Base-by-base conservation (phyloP, 2,329 filamentous ascomycete genomes). In the Akanthomyces uredinophilus region DNA sequence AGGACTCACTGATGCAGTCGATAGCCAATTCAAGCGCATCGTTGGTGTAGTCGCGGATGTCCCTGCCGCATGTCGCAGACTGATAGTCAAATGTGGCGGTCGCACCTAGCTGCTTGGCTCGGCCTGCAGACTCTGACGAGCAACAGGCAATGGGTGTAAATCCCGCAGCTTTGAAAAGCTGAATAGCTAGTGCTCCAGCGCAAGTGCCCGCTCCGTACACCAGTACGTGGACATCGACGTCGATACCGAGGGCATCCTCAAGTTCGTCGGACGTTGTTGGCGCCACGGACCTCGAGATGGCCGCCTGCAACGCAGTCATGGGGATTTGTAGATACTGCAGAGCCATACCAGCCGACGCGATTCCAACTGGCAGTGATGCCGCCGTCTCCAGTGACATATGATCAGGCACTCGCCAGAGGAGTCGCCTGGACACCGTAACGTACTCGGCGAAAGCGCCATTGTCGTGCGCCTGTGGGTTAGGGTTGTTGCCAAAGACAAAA, bases 191-290 rank as follows among this genome's bases (percentile, higher is more conserved):
- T 0, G 66, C 69, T 1, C 71, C 72, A 0, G 69, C 68, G 0
- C 71, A 69, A 1, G 71, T 72, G 0, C 65, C 68, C 3, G 65
- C 72, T 6, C 71, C 72, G 27, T 72, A 72, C 2, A 73, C 68
- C 3, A 73, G 54, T 2, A 73, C 68, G 1, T 27, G 29, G 37
- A 5, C 7, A 6, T 68, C 67, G 10, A 54, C 35, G 7, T n/a
- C 46, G n/a, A 50, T 39, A 8, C 44, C 58, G 22, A 2, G 3
- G 16, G 35, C 7, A 29, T 10, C 29, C 4, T 16, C 29, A 14
- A 7, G n/a, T 7, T 7, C 1, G 32, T 6, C n/a, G 13, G 49
- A 20, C 29, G 27, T 13, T 32, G 49, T n/a, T 20, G 27, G 16
- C 29, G 32, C 50, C 10, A 52, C n/a, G 32, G n/a, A 20, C 22